Evolutionary conservation across 768 basidiomycete genomes (phyloP).

Genomic region (Cystofilobasidium capitatum): DNA sequence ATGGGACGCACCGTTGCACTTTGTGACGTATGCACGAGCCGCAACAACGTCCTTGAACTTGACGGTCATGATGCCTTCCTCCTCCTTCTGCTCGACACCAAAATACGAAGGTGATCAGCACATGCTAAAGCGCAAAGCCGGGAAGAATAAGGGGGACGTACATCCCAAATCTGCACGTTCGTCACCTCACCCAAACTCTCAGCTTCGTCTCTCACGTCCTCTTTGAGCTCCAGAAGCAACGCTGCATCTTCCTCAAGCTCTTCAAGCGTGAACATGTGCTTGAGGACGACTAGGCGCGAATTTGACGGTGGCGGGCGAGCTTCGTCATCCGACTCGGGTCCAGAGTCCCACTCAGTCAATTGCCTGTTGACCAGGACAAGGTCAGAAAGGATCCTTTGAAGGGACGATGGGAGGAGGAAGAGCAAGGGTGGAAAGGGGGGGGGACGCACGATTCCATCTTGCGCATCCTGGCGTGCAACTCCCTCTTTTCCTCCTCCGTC

Average conservation of each 20-base stretch:
- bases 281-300: constrained; percentile 68
- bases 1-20: constrained; percentile 42
- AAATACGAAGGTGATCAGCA: background rate
- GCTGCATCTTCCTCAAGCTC: constrained; percentile 78
- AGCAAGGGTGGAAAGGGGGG: background rate
- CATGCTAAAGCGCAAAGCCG: background rate
- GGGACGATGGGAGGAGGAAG: background rate
- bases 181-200: constrained; percentile 85
- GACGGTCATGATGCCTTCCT: constrained; percentile 88
- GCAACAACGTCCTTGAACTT: constrained; percentile 88
- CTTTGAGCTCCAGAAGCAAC: constrained; percentile 81
- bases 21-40: constrained; percentile 76
- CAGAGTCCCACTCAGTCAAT: constrained; percentile 85
- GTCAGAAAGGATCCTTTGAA: background rate
- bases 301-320: constrained; percentile 13
- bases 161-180: constrained; percentile 89
- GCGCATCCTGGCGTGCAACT: background rate
- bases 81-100: constrained; percentile 57
- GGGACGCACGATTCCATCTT: constrained; percentile 1
- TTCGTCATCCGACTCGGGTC: constrained; percentile 39
- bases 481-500: constrained; percentile 5
- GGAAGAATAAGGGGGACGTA: constrained; percentile 44
- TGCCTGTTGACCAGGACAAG: constrained; percentile 50
- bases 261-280: constrained; percentile 83
- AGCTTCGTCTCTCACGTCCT: constrained; percentile 92